A percentile compares a stretch with the other conserved stretches of the same genome.
Conservation (phyloP, 2,329 filamentous ascomycete species). For the Diaporthe sp. region DNA sequence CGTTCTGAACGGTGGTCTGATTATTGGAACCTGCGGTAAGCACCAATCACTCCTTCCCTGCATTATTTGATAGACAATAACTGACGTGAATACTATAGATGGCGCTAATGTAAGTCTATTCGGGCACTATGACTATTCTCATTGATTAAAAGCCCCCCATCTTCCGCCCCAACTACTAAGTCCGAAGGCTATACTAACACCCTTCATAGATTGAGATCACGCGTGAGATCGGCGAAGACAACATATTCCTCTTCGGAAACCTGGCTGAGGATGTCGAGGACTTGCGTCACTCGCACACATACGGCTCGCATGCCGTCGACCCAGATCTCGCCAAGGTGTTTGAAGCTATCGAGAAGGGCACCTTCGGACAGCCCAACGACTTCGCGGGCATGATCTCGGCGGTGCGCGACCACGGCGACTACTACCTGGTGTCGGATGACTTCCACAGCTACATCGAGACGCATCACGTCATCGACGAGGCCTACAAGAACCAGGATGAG, state of each 20-base stretch:
- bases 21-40: slow-evolving; percentile 89
- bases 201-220: slow-evolving; percentile 88
- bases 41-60: background rate
- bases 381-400: slow-evolving; percentile 88
- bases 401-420: slow-evolving; percentile 93
- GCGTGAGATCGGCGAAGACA: slow-evolving; percentile 93
- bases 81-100: slow-evolving; percentile 53
- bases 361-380: slow-evolving; percentile 82
- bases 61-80: too few species aligned
- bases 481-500: slow-evolving; percentile 90
- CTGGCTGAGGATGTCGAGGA: slow-evolving; percentile 97
- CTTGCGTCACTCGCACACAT: slow-evolving; percentile 89
- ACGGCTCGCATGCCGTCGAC: slow-evolving; percentile 84
- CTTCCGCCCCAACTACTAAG: background rate
- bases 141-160: too few species aligned
- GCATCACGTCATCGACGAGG: slow-evolving; percentile 89
- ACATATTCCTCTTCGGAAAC: slow-evolving; percentile 98
- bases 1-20: slow-evolving; percentile 94
- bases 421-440: slow-evolving; percentile 97
- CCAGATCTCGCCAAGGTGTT: slow-evolving; percentile 85
- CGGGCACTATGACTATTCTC: background rate
- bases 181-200: slow-evolving; percentile 38
- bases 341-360: slow-evolving; percentile 81
- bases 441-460: slow-evolving; percentile 96
- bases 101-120: slow-evolving; percentile 85